phyloP scores from a whole-genome alignment of 2,329 filamentous ascomycete species.

The Nakataea oryzae region DNA sequence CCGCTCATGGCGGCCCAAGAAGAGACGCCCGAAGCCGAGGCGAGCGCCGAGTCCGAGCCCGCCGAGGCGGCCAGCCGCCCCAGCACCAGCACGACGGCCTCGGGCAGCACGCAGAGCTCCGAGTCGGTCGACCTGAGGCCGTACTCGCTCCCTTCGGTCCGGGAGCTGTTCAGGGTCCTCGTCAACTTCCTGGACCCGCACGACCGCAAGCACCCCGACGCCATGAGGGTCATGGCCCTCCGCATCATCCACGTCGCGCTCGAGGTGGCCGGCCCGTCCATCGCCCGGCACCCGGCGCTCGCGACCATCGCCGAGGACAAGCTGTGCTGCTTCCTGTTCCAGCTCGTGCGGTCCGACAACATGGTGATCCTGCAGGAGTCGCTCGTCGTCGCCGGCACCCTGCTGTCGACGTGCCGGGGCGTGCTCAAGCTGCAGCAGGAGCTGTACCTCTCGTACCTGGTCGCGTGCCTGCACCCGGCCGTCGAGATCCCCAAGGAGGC shows the following conservation, averaged over 20 bases:
- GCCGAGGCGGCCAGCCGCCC: constrained; percentile 6
- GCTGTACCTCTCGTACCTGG: constrained; percentile 85
- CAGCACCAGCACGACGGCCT: constrained; percentile 9
- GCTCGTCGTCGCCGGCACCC: constrained; percentile 79
- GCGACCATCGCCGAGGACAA: constrained; percentile 85
- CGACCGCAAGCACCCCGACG: constrained; percentile 84
- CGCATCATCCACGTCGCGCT: constrained; percentile 95
- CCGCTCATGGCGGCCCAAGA: too few relatives aligned
- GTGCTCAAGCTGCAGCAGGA: constrained; percentile 95
- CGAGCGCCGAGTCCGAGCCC: neutral
- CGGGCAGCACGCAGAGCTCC: constrained; percentile 16
- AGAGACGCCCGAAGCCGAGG: constrained; percentile 3
- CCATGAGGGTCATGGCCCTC: constrained; percentile 93
- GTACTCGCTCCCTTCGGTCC: constrained; percentile 87
- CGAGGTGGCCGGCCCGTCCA: constrained; percentile 90
- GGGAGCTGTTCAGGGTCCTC: constrained; percentile 86
- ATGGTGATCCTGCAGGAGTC: constrained; percentile 92
- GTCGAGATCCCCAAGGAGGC: constrained; percentile 87
- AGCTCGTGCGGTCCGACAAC: constrained; percentile 91
- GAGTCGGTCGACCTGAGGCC: constrained; percentile 59
- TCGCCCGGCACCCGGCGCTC: constrained; percentile 81
- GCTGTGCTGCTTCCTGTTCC: constrained; percentile 88
- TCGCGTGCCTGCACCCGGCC: constrained; percentile 87
- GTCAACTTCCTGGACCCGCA: constrained; percentile 91
- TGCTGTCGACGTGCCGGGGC: constrained; percentile 80